Base-by-base conservation (phyloP, 2,329 filamentous ascomycete species). In the Gliomastix tumulicola region DNA sequence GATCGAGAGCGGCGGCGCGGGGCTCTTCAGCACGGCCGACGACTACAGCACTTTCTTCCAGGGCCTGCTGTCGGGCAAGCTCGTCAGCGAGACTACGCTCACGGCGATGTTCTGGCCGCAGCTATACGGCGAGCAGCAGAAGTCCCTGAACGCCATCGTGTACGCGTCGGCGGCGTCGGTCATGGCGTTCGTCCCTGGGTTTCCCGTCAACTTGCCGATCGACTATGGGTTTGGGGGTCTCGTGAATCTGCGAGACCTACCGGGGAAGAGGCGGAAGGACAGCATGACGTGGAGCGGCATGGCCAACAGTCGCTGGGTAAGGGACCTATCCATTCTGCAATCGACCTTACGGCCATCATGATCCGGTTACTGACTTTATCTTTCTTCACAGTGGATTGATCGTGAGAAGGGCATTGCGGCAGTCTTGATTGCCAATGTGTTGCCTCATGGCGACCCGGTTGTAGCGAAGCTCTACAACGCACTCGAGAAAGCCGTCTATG, bases 281-380 rank as follows among this genome's bases (percentile, higher is more conserved):
- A 67, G 62, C 22, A 40, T 69, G 38, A 62, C 56, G 49, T 69
- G 66, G 65, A 51, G 50, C n/a, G 66, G 66, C 22, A 56, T 61
- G 40, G 48, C 47, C 17, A 67, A 67, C 38, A 52, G 56, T 15
- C 57, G 56, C 38, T 69, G 66, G 65, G 62, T 63, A 43, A 53
- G 60, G 55, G 12, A 3, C n/a, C n/a, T n/a, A n/a, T n/a, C n/a
- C n/a, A n/a, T n/a, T n/a, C n/a, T n/a, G n/a, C n/a, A n/a, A n/a
- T n/a, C n/a, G n/a, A n/a, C n/a, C n/a, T n/a, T n/a, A n/a, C n/a
- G n/a, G n/a, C n/a, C n/a, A n/a, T n/a, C n/a, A n/a, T n/a, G n/a
- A n/a, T n/a, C n/a, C n/a, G n/a, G n/a, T n/a, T 30, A 21, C n/a
- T 10, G 33, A 35, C 23, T n/a, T 18, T 33, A n/a, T 31, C 32